Evolutionary conservation across 2,329 filamentous ascomycete species (phyloP).

Genomic region (Fonsecaea erecta): DNA sequence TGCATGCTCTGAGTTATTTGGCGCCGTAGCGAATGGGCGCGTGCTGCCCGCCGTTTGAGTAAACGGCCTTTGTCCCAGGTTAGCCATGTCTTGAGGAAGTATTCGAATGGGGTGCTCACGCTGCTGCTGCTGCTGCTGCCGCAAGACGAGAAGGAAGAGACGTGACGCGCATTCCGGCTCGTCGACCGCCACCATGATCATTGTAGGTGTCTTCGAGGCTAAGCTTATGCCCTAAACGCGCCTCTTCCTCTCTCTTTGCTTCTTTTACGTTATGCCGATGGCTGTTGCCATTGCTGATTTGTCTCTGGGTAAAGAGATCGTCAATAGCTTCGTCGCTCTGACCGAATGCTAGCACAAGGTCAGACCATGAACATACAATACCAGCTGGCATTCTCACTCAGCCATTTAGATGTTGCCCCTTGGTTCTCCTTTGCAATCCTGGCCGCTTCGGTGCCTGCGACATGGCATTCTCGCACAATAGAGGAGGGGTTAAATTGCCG

Average conservation of each 20-base stretch:
- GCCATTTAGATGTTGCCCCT: neutral
- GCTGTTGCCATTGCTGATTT: conserved; percentile 39
- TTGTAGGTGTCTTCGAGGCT: conserved; percentile 24
- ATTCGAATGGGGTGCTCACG: neutral
- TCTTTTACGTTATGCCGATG: conserved; percentile 21
- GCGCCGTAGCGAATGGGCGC: neutral
- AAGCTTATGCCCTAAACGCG: conserved; percentile 8
- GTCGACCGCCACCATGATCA: conserved; percentile 3
- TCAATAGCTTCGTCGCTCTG: conserved; percentile 9
- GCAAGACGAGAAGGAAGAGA: neutral
- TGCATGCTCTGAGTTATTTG: neutral
- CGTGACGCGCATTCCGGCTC: neutral
- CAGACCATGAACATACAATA: conserved; percentile 1
- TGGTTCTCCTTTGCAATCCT: neutral
- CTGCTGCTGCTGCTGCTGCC: neutral
- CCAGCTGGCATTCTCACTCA: neutral
- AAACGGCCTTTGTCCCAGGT: neutral
- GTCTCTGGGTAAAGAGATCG: neutral
- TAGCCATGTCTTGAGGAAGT: neutral
- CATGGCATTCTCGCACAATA: neutral
- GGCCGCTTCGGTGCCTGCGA: neutral
- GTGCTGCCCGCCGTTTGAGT: neutral
- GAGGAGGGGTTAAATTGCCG: neutral
- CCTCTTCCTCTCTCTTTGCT: conserved; percentile 12
- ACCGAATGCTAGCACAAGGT: conserved; percentile 16